Conservation (phyloP, 2,329 filamentous ascomycete species). For the Aspergillus thermomutatus region DNA sequence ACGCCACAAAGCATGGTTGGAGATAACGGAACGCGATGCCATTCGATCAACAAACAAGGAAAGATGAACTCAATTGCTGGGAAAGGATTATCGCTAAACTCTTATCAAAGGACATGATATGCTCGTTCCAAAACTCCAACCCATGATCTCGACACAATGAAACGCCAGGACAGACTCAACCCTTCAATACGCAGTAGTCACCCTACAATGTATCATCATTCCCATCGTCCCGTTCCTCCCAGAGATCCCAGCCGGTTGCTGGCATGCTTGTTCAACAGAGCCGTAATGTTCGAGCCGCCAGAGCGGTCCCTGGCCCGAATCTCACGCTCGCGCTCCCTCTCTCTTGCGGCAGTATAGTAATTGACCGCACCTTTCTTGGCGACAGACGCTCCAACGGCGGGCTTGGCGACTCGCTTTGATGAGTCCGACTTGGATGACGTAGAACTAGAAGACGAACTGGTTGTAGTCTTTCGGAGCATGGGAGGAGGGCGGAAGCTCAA, state of each 20-base stretch:
- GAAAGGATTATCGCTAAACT: not conserved
- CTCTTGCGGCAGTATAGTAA: constrained; percentile 53
- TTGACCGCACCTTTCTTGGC: constrained; percentile 60
- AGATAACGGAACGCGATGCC: not conserved
- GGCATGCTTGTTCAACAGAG: constrained; percentile 39
- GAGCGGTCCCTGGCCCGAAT: constrained; percentile 50
- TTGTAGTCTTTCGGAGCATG: constrained; percentile 29
- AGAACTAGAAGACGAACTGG: constrained; percentile 28
- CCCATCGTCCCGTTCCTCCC: constrained; percentile 39
- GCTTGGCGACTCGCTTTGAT: constrained; percentile 27
- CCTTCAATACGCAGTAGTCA: not conserved
- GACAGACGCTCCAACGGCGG: constrained; percentile 42
- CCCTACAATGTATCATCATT: constrained; percentile 22
- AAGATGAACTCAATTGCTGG: not conserved
- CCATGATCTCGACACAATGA: not conserved
- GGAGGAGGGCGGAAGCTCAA: constrained; percentile 34
- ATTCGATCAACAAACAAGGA: not conserved
- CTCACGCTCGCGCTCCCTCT: constrained; percentile 56
- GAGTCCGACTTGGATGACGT: constrained; percentile 19
- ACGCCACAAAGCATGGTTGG: not conserved
- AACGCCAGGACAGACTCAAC: not conserved
- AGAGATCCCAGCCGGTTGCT: constrained; percentile 37
- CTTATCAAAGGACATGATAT: not conserved
- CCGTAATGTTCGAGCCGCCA: constrained; percentile 28
- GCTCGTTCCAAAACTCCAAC: not conserved